These are phyloP conservation scores for Solanum clarkiae DNA, from an alignment of 257 asterid species.

Conservation along the genomic window DNA sequence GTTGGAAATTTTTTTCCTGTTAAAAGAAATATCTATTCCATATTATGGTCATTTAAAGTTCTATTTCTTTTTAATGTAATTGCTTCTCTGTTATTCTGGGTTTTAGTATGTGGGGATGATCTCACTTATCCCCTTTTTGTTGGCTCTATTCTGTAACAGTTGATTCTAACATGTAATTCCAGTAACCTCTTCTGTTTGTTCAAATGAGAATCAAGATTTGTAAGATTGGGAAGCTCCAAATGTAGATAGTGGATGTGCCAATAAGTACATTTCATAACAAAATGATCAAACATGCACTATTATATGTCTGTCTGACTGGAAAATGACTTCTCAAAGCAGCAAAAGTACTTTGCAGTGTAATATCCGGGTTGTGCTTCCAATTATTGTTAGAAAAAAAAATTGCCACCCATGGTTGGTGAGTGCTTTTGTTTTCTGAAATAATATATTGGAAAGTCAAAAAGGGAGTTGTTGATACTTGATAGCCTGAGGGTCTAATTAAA, in stretches of 20 bases:
- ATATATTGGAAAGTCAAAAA: constrained; percentile 11
- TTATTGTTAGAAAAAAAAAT: neutral
- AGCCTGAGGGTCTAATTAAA: constrained; percentile 6
- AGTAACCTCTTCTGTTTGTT: neutral
- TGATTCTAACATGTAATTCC: neutral
- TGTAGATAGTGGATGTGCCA: neutral
- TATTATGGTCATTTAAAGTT: neutral
- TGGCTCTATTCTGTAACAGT: neutral
- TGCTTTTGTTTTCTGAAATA: neutral
- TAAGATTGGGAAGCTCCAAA: neutral
- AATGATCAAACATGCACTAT: neutral
- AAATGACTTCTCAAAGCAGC: neutral
- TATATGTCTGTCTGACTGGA: neutral
- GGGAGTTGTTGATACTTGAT: constrained; percentile 4
- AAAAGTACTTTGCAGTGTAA: neutral
- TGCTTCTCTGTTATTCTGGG: constrained; percentile 11
- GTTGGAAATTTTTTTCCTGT: constrained; percentile 4
- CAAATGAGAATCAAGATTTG: neutral
- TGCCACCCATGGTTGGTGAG: neutral
- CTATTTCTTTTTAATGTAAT: constrained; percentile 6
- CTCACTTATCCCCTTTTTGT: neutral
- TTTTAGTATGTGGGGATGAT: neutral
- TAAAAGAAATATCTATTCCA: neutral
- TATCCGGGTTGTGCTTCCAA: neutral
- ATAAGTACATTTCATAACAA: neutral